phyloP scores from a whole-genome alignment of 768 basidiomycete genomes.

The Podaxis rugospora region DNA sequence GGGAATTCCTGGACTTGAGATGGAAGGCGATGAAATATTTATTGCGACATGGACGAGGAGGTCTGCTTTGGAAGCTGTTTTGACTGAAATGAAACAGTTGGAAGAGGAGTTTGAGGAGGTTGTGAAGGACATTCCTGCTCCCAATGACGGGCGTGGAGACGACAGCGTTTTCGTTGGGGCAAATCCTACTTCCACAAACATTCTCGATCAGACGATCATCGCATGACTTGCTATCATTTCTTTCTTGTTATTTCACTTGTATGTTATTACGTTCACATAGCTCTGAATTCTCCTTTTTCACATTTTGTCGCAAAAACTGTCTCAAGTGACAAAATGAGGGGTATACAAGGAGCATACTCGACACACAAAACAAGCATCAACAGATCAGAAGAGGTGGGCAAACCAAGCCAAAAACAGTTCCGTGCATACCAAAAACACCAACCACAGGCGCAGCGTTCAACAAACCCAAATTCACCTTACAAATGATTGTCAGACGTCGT shows the following conservation, averaged over 20 bases:
- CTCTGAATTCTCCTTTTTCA: no score
- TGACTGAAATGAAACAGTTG: conserved; percentile 51
- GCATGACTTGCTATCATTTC: background rate
- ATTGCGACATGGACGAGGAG: conserved; percentile 48
- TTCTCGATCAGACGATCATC: background rate
- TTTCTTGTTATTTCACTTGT: background rate
- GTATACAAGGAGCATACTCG: background rate
- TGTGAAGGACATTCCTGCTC: background rate
- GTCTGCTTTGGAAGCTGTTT: conserved; percentile 47
- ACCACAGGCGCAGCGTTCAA: conserved; percentile 31
- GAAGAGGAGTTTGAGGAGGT: conserved; percentile 51
- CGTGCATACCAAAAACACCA: conserved; percentile 19
- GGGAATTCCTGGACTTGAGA: conserved; percentile 20
- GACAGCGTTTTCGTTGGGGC: background rate
- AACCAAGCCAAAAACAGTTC: conserved; percentile 22
- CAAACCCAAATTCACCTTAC: conserved; percentile 51
- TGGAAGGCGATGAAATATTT: conserved; percentile 31
- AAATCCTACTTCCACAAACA: background rate
- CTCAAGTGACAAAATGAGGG: background rate
- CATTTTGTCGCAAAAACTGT: no score
- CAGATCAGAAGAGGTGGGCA: conserved; percentile 15
- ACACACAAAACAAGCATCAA: background rate
- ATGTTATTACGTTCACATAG: no score
- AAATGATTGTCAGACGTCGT: background rate
- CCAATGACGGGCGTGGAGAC: background rate